These are phyloP conservation scores for Lactifluus rugatus DNA, from an alignment of 768 basidiomycete genomes.

Conservation along the genomic window DNA sequence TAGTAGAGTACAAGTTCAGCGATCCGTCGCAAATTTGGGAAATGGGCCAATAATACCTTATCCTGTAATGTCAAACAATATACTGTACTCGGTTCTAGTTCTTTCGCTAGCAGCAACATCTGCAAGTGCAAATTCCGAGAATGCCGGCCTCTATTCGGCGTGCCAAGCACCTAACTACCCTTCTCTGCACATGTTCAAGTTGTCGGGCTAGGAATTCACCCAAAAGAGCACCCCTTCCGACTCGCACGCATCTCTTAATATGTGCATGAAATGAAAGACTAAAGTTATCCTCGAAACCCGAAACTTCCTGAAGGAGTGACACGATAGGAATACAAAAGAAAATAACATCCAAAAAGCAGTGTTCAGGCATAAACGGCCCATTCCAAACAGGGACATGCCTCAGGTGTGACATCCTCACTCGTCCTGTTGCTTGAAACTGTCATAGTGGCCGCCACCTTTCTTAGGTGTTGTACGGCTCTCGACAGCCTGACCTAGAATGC, in stretches of 20 bases:
- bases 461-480: slow-evolving; percentile 12
- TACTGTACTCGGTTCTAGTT: no score
- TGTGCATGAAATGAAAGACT: neutral
- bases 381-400: neutral
- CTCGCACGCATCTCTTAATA: neutral
- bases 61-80: no score
- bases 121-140: neutral
- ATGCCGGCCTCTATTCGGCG: neutral
- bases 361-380: neutral
- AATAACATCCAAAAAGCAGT: neutral
- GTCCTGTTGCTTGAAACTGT: neutral
- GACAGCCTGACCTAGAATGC: neutral
- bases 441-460: neutral
- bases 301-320: neutral
- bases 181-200: neutral
- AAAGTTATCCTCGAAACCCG: neutral
- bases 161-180: neutral
- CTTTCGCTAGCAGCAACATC: neutral
- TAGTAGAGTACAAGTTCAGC: neutral
- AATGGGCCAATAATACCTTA: no score
- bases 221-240: neutral
- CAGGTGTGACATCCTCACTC: neutral
- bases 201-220: neutral
- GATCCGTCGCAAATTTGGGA: no score
- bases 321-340: neutral